Evolutionary conservation across 495 filamentous ascomycete species (phyloP).

Genomic region (Evernia prunastri): DNA sequence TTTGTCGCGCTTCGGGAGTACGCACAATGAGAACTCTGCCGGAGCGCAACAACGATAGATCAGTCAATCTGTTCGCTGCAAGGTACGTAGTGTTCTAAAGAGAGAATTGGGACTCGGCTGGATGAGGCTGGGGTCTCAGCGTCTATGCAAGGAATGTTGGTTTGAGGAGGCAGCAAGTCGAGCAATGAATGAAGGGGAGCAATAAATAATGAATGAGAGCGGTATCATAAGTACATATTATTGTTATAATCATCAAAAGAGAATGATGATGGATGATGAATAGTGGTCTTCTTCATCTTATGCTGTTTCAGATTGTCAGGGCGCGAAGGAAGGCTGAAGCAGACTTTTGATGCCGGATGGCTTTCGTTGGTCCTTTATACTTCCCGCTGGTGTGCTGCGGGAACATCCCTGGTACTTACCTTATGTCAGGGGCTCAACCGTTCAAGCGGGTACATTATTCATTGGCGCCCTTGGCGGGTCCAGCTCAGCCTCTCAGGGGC

Average conservation of each 20-base stretch:
- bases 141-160: slow-evolving; percentile 6
- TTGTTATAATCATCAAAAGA: not conserved
- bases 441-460: too few species aligned
- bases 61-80: not conserved
- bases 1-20: not conserved
- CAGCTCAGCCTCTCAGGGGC: too few species aligned
- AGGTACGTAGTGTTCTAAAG: too few species aligned
- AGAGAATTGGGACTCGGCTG: too few species aligned
- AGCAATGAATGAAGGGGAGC: not conserved
- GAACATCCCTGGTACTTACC: too few species aligned
- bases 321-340: too few species aligned
- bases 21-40: slow-evolving; percentile 10
- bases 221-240: not conserved
- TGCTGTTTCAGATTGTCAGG: slow-evolving; percentile 9
- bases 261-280: not conserved
- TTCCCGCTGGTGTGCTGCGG: not conserved
- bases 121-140: slow-evolving; percentile 7
- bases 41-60: not conserved
- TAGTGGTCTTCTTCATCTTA: not conserved
- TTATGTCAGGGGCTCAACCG: not conserved
- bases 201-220: too few species aligned
- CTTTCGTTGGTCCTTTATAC: not conserved
- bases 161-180: not conserved
- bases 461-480: slow-evolving; percentile 6
- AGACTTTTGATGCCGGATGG: not conserved